Percentiles rank a stretch among this genome's conserved stretches.
Conservation (phyloP, 805 yeast genomes). For the Danielia reshetovae region DNA sequence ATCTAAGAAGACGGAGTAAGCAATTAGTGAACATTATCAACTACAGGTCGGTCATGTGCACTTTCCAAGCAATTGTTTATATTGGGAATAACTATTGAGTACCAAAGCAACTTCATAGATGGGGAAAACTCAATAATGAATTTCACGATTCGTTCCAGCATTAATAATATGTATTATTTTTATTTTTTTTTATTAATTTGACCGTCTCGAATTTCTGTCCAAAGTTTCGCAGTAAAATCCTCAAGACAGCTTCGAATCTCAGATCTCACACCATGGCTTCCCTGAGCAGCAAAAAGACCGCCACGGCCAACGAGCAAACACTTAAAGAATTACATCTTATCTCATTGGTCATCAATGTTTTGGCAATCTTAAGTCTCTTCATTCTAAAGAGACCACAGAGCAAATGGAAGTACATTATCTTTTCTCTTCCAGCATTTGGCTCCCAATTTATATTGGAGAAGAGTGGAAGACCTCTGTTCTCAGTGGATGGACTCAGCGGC, state of each 20-base stretch:
- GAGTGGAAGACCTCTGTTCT: constrained; percentile 57
- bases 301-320: constrained; percentile 34
- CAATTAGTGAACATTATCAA: background rate
- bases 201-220: too few relatives aligned
- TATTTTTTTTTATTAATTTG: too few relatives aligned
- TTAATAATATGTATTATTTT: too few relatives aligned
- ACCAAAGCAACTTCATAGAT: too few relatives aligned
- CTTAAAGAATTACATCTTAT: constrained; percentile 37
- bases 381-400: constrained; percentile 12
- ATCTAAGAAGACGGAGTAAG: constrained; percentile 13
- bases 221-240: too few relatives aligned
- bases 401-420: constrained; percentile 22
- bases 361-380: constrained; percentile 11
- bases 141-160: too few relatives aligned
- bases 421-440: constrained; percentile 37
- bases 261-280: constrained; percentile 45
- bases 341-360: constrained; percentile 18
- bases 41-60: too few relatives aligned
- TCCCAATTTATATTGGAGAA: constrained; percentile 53
- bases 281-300: constrained; percentile 52
- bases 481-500: constrained; percentile 30
- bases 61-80: too few relatives aligned
- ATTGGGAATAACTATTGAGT: too few relatives aligned
- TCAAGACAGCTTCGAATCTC: too few relatives aligned
- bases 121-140: too few relatives aligned